Conservation (phyloP, 352 stramenopile species). For the Albugo candida region DNA sequence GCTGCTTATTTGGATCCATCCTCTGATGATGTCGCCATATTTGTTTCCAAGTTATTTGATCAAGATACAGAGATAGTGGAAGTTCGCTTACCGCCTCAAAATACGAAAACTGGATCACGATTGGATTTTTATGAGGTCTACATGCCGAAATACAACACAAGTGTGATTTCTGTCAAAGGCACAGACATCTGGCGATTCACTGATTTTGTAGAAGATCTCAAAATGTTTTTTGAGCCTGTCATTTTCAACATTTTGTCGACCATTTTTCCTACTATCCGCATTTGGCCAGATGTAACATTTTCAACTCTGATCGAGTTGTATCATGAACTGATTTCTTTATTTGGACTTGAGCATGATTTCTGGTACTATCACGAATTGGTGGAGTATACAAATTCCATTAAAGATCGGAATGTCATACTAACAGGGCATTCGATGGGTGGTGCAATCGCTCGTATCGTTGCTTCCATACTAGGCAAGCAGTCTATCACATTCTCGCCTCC, state of each 20-base stretch:
- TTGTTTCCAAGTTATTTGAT: slow-evolving; percentile 48
- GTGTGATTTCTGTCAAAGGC: slow-evolving; percentile 69
- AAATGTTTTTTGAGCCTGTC: slow-evolving; percentile 82
- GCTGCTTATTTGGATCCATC: slow-evolving; percentile 76
- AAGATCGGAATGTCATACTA: slow-evolving; percentile 62
- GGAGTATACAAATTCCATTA: slow-evolving; percentile 59
- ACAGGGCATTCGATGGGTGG: slow-evolving; percentile 80
- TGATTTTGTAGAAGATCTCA: slow-evolving; percentile 82
- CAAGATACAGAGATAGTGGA: slow-evolving; percentile 20
- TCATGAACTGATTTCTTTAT: slow-evolving; percentile 69
- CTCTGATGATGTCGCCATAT: slow-evolving; percentile 48
- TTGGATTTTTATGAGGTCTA: slow-evolving; percentile 72
- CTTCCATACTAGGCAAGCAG: slow-evolving; percentile 43
- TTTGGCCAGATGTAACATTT: slow-evolving; percentile 79
- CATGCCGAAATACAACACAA: slow-evolving; percentile 61
- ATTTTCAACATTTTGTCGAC: slow-evolving; percentile 77
- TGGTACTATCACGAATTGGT: slow-evolving; percentile 78
- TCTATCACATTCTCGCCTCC: slow-evolving; percentile 78
- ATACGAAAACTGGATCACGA: slow-evolving; percentile 68
- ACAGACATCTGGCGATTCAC: slow-evolving; percentile 81
- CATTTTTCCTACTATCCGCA: slow-evolving; percentile 82
- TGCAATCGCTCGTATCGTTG: slow-evolving; percentile 68
- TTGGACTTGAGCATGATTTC: slow-evolving; percentile 73
- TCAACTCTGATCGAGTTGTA: slow-evolving; percentile 75
- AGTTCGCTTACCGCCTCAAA: slow-evolving; percentile 41